Percentiles rank a stretch among this genome's conserved stretches.
Evolutionary conservation across 257 asterid species (phyloP).

Genomic region (Linaria vulgaris): DNA sequence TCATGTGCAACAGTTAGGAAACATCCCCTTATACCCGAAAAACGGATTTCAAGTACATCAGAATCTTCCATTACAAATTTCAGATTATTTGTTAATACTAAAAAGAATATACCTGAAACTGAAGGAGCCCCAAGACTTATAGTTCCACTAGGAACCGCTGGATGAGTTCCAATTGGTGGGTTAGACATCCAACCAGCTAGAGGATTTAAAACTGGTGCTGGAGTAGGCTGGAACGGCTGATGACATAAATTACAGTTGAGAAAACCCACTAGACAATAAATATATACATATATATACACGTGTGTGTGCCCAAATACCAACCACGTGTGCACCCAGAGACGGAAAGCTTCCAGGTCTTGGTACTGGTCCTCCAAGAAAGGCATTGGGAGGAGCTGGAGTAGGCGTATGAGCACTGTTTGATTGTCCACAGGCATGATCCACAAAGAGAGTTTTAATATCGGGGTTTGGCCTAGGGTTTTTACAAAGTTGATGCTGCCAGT

Average conservation of each 20-base stretch:
- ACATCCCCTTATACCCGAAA: background rate
- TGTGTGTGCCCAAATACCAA: constrained; percentile 43
- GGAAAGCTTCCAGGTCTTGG: constrained; percentile 47
- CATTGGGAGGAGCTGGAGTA: constrained; percentile 24
- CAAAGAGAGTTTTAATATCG: constrained; percentile 39
- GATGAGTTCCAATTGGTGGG: constrained; percentile 69
- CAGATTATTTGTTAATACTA: background rate
- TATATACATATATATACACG: too few species aligned
- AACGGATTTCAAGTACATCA: constrained; percentile 6
- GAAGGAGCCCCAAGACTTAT: constrained; percentile 70
- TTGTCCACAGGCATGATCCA: constrained; percentile 37
- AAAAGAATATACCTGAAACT: constrained; percentile 48
- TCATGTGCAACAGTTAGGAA: background rate
- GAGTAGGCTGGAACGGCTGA: constrained; percentile 75
- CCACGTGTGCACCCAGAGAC: constrained; percentile 94
- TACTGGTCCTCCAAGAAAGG: constrained; percentile 35
- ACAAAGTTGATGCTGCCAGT: constrained; percentile 53
- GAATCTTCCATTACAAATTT: background rate
- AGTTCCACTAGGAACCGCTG: constrained; percentile 75
- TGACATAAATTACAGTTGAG: constrained; percentile 14
- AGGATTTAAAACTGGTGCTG: constrained; percentile 64
- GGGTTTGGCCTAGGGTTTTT: constrained; percentile 45
- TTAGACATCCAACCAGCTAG: constrained; percentile 99
- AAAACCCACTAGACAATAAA: too few species aligned
- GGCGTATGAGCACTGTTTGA: constrained; percentile 39